Evolutionary conservation across 306 rosid species (phyloP), one percentile per base, ranked within the genome.

Genomic region (Ochetophila trinervis): DNA sequence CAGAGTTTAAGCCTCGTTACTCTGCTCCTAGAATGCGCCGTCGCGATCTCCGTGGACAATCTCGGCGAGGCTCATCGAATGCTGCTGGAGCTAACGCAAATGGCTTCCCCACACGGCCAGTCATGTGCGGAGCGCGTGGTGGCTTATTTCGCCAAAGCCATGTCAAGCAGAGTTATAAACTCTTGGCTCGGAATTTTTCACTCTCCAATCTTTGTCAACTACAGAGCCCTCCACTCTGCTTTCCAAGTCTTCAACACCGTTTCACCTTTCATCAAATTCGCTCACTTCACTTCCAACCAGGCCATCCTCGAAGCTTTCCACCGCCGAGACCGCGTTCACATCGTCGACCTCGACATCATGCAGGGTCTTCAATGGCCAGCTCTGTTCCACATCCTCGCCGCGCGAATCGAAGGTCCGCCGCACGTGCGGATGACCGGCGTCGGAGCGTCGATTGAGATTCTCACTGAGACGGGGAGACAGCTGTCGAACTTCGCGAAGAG

Each of bases 351-450:
- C 48, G 96, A 92, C 74, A 87, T 92, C 83, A 85, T 92, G 96
- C 93, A 89, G 55, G 95, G 92, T 0, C 77, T 92, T 20, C 98
- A 89, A 76, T 92, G 98, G 98, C 96, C 98, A 0, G 89, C 96
- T 13, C 79, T 92, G 23, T 78, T 92, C 53, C 96, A 89, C 79
- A 83, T 85, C 63, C 76, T 92, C 0, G 88, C 96, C 66, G 85
- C 81, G 4, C 69, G 91, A 24, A 70, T 73, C 62, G 95, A 87
- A 58, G 95, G 96, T 1, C 81, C 83, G 0, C 95, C 37, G 22
- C 90, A 0, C 77, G 66, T 91, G 3, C 68, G 84, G 35, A 71
- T 89, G 84, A 92, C 96, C 14, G 95, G 86, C 1, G 45, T 92
- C 47, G 95, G 95, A 10, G 4, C 84, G 0, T 83, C 98, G 17